Evolutionary conservation across 2,329 filamentous ascomycete genomes (phyloP), one percentile per base, ranked within the genome.

Genomic region (Aspergillus proliferans): DNA sequence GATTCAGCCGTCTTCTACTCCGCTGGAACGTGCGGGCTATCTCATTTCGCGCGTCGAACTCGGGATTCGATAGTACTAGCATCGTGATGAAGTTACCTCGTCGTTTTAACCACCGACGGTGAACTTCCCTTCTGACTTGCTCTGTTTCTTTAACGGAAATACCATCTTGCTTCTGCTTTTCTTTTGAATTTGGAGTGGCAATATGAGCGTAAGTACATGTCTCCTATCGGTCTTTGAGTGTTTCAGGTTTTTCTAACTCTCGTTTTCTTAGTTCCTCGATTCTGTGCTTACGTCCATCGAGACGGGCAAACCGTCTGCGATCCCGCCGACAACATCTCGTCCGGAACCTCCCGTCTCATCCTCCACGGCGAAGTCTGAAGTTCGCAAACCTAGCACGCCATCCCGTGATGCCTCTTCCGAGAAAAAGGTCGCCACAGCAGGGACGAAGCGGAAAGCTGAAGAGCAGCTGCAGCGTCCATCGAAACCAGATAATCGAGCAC

Each of bases 261-360:
- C 45, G 40, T 33, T 39, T 10, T 22, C 9, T 30, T 51, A 76
- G 74, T 76, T 77, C 54, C 70, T 78, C 49, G 75, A 75, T 58
- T 77, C 75, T 19, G 70, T 78, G 36, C 70, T 78, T 52, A 71
- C 74, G 49, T 77, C 75, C 36, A 74, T 78, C 51, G 72, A 73
- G 58, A 72, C 68, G 52, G 71, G 70, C 18, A 67, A 65, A 40
- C 63, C 66, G 36, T 50, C 65, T 24, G 58, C 57, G 33, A 51
- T 61, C 21, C 59, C 65, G n/a, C 56, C 58, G 14, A 47, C 52
- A 22, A 33, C 53, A 9, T 51, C 60, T 21, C 60, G 57, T 10
- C 58, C 61, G n/a, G 56, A 60, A 26, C 46, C 61, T 21, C 57
- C 60, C 12, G 49, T 52, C 15, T 51, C 65, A 8, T 59, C 59